A percentile compares a stretch with the other conserved stretches of the same genome.
Conservation (phyloP, 345 rosid genomes). For the Rubroshorea leprosula region DNA sequence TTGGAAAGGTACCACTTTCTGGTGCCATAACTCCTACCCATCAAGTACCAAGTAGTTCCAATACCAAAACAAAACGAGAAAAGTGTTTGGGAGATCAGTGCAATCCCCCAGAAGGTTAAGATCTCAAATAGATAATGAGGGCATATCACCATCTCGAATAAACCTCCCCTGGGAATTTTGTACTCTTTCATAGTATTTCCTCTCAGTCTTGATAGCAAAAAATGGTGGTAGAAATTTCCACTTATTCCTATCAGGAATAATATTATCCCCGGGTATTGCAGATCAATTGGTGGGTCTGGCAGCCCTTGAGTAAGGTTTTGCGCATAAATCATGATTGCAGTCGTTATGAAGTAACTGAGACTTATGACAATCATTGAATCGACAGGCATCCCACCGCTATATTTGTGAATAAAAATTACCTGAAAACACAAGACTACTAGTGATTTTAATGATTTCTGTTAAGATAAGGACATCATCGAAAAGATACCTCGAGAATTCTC, state of each 20-base stretch:
- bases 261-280: slow-evolving; percentile 33
- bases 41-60: slow-evolving; percentile 41
- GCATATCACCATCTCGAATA: slow-evolving; percentile 52
- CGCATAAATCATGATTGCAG: slow-evolving; percentile 38
- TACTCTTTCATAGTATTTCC: slow-evolving; percentile 37
- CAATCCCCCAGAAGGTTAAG: slow-evolving; percentile 45
- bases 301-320: slow-evolving; percentile 37
- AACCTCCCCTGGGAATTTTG: slow-evolving; percentile 61
- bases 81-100: slow-evolving; percentile 51
- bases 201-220: slow-evolving; percentile 54
- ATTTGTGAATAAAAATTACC: slow-evolving; percentile 57
- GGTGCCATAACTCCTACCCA: slow-evolving; percentile 58
- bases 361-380: slow-evolving; percentile 28
- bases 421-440: slow-evolving; percentile 8
- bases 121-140: slow-evolving; percentile 81
- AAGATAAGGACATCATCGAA: no score
- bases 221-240: slow-evolving; percentile 82
- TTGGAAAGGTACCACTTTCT: slow-evolving; percentile 68
- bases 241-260: slow-evolving; percentile 49
- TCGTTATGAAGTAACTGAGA: slow-evolving; percentile 31
- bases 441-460: no score
- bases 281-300: slow-evolving; percentile 34
- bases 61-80: slow-evolving; percentile 30
- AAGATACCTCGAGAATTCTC: slow-evolving; percentile 52
- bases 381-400: slow-evolving; percentile 43